phyloP scores from a whole-genome alignment of 495 filamentous ascomycete species.

The Jackrogersella multiformis region DNA sequence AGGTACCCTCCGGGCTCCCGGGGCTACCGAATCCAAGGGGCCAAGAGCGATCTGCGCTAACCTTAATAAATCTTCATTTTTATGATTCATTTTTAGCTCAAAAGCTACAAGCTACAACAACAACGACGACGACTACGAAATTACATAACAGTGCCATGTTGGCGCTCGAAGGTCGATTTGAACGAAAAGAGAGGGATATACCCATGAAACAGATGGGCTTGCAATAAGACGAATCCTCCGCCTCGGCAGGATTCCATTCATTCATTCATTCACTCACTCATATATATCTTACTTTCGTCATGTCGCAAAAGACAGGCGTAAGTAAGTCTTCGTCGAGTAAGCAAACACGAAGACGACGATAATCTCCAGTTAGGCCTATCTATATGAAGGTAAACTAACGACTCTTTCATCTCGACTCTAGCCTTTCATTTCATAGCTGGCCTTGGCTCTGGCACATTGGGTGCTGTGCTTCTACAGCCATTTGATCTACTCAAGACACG shows the following conservation, averaged over 20 bases:
- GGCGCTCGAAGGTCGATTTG: constrained; percentile 19
- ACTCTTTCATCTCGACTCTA: constrained; percentile 25
- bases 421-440: constrained; percentile 90
- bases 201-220: constrained; percentile 26
- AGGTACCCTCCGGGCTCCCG: not conserved
- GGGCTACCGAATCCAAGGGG: not conserved
- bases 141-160: constrained; percentile 7
- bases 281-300: constrained; percentile 20
- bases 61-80: no score
- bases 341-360: constrained; percentile 6
- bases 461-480: constrained; percentile 91
- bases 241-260: constrained; percentile 31
- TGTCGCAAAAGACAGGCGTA: constrained; percentile 38
- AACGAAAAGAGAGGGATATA: constrained; percentile 17
- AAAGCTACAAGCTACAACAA: not conserved
- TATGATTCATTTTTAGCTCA: no score
- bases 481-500: constrained; percentile 97
- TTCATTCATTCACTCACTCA: constrained; percentile 8
- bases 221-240: constrained; percentile 27
- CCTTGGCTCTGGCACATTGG: constrained; percentile 83
- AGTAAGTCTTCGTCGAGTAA: constrained; percentile 44
- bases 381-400: not conserved
- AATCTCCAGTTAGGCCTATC: not conserved
- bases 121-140: not conserved
- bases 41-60: no score